Conservation (phyloP, 441 rosid species). For the Populus hybrid region DNA sequence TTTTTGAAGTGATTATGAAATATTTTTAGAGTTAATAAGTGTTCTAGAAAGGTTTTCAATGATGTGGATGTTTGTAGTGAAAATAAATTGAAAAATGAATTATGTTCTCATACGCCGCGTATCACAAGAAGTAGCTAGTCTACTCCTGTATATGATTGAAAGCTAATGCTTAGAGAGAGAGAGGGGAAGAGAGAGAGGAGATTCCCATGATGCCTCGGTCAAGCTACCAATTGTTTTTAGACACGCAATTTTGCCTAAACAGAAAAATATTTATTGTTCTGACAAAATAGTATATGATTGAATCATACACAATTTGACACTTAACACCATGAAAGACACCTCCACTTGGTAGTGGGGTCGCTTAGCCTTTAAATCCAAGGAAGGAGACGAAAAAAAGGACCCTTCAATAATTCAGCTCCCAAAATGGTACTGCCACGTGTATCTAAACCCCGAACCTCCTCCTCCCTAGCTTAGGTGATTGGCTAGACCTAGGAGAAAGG, state of each 20-base stretch:
- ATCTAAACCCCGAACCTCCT: constrained; percentile 2
- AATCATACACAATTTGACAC: constrained; percentile 2
- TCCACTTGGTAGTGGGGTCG: constrained; percentile 16
- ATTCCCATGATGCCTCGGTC: not conserved
- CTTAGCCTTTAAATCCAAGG: not conserved
- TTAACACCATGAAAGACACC: constrained; percentile 13
- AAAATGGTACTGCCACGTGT: not conserved
- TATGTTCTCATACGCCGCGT: no score
- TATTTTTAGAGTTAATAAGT: no score
- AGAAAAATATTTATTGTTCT: not conserved
- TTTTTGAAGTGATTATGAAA: no score
- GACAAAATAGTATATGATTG: not conserved
- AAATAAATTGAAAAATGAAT: no score
- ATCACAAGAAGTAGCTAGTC: no score
- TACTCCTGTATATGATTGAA: not conserved
- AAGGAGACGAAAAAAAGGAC: not conserved
- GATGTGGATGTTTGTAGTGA: no score
- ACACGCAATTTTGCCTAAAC: not conserved
- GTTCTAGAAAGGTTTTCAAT: no score
- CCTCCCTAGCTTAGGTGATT: not conserved
- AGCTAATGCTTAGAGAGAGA: not conserved
- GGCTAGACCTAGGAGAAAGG: not conserved
- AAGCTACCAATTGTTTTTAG: constrained; percentile 8
- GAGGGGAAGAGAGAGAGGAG: not conserved
- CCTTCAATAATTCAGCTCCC: not conserved